Conservation (phyloP, 2,329 filamentous ascomycete species). For the Fusarium chlamydosporum region DNA sequence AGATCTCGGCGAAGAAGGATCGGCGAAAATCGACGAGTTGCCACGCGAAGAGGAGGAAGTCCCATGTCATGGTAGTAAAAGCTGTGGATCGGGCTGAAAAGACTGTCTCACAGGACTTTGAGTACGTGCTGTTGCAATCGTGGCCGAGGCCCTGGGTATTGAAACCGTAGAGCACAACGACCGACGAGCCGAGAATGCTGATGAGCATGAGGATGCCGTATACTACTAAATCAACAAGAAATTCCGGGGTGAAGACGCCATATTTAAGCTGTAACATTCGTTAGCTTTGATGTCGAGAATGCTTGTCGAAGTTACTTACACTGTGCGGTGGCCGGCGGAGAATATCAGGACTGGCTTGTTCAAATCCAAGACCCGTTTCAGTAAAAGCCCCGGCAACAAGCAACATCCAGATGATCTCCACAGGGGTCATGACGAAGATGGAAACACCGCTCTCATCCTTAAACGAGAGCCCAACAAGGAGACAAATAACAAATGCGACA, state of each 20-base stretch:
- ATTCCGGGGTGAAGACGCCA: conserved; percentile 75
- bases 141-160: conserved; percentile 68
- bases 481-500: conserved; percentile 74
- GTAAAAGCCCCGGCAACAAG: conserved; percentile 79
- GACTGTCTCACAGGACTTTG: conserved; percentile 66
- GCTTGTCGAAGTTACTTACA: conserved; percentile 14
- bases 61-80: conserved; percentile 77
- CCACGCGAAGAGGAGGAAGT: conserved; percentile 77
- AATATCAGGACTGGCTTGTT: conserved; percentile 76
- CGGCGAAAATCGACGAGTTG: conserved; percentile 76
- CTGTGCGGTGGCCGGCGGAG: conserved; percentile 71
- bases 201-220: conserved; percentile 76
- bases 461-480: conserved; percentile 77
- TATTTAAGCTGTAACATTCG: conserved; percentile 51
- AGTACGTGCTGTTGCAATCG: conserved; percentile 71
- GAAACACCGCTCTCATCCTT: conserved; percentile 75
- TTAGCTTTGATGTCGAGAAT: conserved; percentile 4
- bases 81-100: conserved; percentile 76
- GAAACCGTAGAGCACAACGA: conserved; percentile 70
- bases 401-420: conserved; percentile 82
- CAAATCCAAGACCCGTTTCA: conserved; percentile 80
- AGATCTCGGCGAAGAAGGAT: conserved; percentile 73
- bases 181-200: conserved; percentile 70
- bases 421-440: conserved; percentile 77
- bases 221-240: conserved; percentile 73